Percentiles rank a stretch among this genome's conserved stretches.
phyloP scores from a whole-genome alignment of 306 rosid species.

The Cercis canadensis region DNA sequence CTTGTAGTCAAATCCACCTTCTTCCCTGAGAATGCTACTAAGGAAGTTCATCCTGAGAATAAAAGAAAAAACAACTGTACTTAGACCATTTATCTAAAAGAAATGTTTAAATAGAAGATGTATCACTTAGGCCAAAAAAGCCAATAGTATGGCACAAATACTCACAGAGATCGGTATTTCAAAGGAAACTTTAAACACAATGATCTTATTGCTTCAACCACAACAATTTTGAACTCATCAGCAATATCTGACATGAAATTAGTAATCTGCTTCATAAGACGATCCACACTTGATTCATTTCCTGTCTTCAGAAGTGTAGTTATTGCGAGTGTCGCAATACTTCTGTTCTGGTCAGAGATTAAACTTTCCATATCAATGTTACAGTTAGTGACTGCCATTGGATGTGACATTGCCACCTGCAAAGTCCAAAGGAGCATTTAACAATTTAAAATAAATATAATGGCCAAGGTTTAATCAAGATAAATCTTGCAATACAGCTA shows the following conservation, averaged over 20 bases:
- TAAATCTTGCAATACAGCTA: slow-evolving; percentile 25
- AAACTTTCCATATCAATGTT: slow-evolving; percentile 98
- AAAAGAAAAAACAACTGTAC: slow-evolving; percentile 7
- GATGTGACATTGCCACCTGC: slow-evolving; percentile 99
- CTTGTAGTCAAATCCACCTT: slow-evolving; percentile 99
- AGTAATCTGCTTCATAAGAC: slow-evolving; percentile 97
- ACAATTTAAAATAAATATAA: slow-evolving; percentile 19
- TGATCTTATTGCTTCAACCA: slow-evolving; percentile 96
- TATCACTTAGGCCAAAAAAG: slow-evolving; percentile 7
- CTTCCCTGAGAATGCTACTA: slow-evolving; percentile 98
- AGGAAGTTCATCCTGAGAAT: slow-evolving; percentile 91
- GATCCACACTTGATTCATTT: slow-evolving; percentile 97
- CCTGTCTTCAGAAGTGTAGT: slow-evolving; percentile 98
- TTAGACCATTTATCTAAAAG: slow-evolving; percentile 29
- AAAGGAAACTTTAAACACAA: slow-evolving; percentile 92
- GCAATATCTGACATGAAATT: slow-evolving; percentile 99
- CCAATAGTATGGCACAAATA: slow-evolving; percentile 36
- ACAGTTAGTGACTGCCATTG: slow-evolving; percentile 99
- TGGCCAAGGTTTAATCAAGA: slow-evolving; percentile 9
- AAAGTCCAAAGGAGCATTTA: slow-evolving; percentile 40
- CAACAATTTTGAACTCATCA: slow-evolving; percentile 97
- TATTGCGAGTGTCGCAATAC: slow-evolving; percentile 99
- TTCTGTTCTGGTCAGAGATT: slow-evolving; percentile 94
- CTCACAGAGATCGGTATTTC: slow-evolving; percentile 95
- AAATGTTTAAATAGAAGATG: slow-evolving; percentile 13